Conservation (phyloP, 2,329 filamentous ascomycete species). For the Dothideomycetes sp. region DNA sequence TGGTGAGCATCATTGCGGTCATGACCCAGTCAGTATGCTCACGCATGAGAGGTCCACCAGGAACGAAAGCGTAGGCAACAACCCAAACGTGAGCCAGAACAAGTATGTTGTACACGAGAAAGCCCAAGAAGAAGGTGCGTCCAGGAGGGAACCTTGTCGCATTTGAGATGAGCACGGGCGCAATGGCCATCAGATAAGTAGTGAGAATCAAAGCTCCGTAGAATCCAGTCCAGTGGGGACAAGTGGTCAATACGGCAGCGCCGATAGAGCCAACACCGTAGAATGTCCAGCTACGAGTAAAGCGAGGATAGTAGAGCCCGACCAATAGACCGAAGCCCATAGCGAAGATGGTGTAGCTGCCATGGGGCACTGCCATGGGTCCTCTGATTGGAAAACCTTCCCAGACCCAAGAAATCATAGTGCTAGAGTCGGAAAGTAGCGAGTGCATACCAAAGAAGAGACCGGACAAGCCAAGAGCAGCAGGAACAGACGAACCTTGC, state of each 20-base stretch:
- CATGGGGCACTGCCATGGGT: slow-evolving; percentile 80
- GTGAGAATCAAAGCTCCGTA: slow-evolving; percentile 69
- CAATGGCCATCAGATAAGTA: slow-evolving; percentile 70
- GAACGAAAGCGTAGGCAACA: slow-evolving; percentile 95
- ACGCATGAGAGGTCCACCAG: slow-evolving; percentile 80
- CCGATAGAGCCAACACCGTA: slow-evolving; percentile 71
- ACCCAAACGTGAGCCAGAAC: slow-evolving; percentile 98
- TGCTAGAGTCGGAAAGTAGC: slow-evolving; percentile 89
- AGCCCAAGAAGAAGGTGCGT: slow-evolving; percentile 75
- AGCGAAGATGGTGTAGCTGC: slow-evolving; percentile 70
- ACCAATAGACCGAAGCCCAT: slow-evolving; percentile 75
- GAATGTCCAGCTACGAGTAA: slow-evolving; percentile 67
- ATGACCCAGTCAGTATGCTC: slow-evolving; percentile 97
- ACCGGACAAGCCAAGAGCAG: slow-evolving; percentile 69
- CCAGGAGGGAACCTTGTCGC: slow-evolving; percentile 69
- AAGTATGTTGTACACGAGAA: slow-evolving; percentile 84
- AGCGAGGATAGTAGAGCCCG: slow-evolving; percentile 60
- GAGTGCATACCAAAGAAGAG: slow-evolving; percentile 86
- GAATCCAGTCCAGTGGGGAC: slow-evolving; percentile 78
- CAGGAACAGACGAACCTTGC: slow-evolving; percentile 54
- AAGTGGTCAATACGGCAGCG: slow-evolving; percentile 65
- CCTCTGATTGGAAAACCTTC: slow-evolving; percentile 87
- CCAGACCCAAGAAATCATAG: slow-evolving; percentile 98
- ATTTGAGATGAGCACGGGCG: slow-evolving; percentile 62
- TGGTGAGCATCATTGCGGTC: slow-evolving; percentile 69